Evolutionary conservation across 2,329 filamentous ascomycete genomes (phyloP).

Genomic region (Aspergillus niger): DNA sequence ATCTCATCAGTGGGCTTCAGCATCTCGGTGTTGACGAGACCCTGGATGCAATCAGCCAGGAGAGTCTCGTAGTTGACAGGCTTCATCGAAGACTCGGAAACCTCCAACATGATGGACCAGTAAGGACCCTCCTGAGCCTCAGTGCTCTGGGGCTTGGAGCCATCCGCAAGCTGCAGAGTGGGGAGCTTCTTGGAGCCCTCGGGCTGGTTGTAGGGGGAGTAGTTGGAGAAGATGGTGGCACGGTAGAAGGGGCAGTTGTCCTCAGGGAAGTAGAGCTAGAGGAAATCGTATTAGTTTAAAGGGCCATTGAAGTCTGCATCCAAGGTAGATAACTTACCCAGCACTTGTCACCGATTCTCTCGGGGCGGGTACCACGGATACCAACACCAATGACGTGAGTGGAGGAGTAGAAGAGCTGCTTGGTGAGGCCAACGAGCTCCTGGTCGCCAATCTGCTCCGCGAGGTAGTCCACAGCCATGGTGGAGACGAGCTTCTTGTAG

Average conservation of each 20-base stretch:
- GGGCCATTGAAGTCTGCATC: not conserved
- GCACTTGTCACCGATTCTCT: slow-evolving; percentile 98
- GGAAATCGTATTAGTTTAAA: not conserved
- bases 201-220: slow-evolving; percentile 98
- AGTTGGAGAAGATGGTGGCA: slow-evolving; percentile 99
- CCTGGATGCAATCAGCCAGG: slow-evolving; percentile 88
- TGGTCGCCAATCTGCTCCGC: slow-evolving; percentile 85
- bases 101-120: slow-evolving; percentile 99
- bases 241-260: slow-evolving; percentile 99
- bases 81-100: slow-evolving; percentile 95
- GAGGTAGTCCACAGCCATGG: slow-evolving; percentile 91
- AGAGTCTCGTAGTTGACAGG: slow-evolving; percentile 84
- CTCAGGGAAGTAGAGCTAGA: slow-evolving; percentile 92
- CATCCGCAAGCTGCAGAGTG: slow-evolving; percentile 81
- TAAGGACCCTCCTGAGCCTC: slow-evolving; percentile 86
- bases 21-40: slow-evolving; percentile 97
- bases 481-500: slow-evolving; percentile 91
- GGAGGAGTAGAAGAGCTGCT: slow-evolving; percentile 93
- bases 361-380: slow-evolving; percentile 85
- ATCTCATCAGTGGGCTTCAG: slow-evolving; percentile 89
- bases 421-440: slow-evolving; percentile 78
- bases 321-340: slow-evolving; percentile 63
- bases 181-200: slow-evolving; percentile 78
- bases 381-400: slow-evolving; percentile 98
- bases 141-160: slow-evolving; percentile 72